Conservation (phyloP, 345 rosid species). For the Brassica incana region DNA sequence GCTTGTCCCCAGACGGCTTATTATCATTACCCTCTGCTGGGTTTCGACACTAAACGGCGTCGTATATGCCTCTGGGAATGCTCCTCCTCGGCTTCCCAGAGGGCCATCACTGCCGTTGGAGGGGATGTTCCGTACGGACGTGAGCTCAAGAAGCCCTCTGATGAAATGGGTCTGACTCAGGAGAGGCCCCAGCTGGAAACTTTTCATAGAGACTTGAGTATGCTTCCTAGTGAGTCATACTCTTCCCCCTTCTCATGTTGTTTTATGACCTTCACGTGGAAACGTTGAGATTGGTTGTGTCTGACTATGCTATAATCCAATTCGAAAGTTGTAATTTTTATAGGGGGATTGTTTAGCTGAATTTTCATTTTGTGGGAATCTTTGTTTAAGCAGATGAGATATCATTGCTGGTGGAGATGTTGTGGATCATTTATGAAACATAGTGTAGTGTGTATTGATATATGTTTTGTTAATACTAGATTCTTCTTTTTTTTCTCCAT, state of each 20-base stretch:
- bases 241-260: neutral
- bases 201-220: slow-evolving; percentile 70
- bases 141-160: neutral
- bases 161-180: too few species aligned
- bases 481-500: too few species aligned
- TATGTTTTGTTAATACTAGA: too few species aligned
- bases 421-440: too few species aligned
- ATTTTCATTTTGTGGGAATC: too few species aligned
- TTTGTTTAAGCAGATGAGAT: too few species aligned
- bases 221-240: slow-evolving; percentile 78
- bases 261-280: neutral
- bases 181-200: neutral
- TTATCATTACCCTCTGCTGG: slow-evolving; percentile 38
- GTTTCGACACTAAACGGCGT: slow-evolving; percentile 39
- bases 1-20: slow-evolving; percentile 41
- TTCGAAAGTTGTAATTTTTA: too few species aligned
- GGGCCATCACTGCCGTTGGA: too few species aligned
- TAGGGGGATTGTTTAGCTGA: too few species aligned
- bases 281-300: slow-evolving; percentile 29
- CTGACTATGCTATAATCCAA: neutral
- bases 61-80: slow-evolving; percentile 39
- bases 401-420: too few species aligned
- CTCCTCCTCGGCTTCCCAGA: slow-evolving; percentile 10
- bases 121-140: too few species aligned
- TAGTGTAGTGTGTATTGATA: too few species aligned